A percentile compares a stretch with the other conserved stretches of the same genome.
Conservation (phyloP, 805 yeast species). For the Ogataea siamensis region DNA sequence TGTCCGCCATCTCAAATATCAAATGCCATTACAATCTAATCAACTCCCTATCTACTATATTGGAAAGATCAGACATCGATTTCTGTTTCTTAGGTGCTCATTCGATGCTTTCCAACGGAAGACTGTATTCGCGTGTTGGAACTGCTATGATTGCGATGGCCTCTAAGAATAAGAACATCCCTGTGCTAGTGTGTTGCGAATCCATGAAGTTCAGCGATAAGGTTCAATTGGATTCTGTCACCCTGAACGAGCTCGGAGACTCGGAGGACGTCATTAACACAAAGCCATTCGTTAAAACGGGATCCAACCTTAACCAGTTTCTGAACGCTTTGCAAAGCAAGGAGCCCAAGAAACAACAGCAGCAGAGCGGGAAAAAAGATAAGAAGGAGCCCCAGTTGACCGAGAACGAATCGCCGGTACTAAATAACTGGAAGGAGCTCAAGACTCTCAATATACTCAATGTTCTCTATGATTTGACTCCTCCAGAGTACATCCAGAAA, state of each 20-base stretch:
- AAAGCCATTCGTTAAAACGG: slow-evolving; percentile 56
- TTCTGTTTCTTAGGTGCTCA: slow-evolving; percentile 94
- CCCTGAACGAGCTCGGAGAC: slow-evolving; percentile 87
- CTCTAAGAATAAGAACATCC: slow-evolving; percentile 83
- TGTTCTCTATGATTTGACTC: slow-evolving; percentile 90
- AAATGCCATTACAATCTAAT: slow-evolving; percentile 77
- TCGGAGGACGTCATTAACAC: slow-evolving; percentile 63
- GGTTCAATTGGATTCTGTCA: slow-evolving; percentile 94
- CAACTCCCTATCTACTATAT: slow-evolving; percentile 72
- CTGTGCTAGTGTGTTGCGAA: slow-evolving; percentile 95
- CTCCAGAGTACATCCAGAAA: slow-evolving; percentile 89
- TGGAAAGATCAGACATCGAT: slow-evolving; percentile 71
- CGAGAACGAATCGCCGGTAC: slow-evolving; percentile 37
- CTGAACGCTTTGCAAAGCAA: slow-evolving; percentile 40
- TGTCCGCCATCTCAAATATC: slow-evolving; percentile 58
- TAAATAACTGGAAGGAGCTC: slow-evolving; percentile 62
- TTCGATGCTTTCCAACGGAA: slow-evolving; percentile 93
- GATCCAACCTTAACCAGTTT: slow-evolving; percentile 66
- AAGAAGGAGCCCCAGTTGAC: slow-evolving; percentile 18
- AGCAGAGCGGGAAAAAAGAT: slow-evolving; percentile 6
- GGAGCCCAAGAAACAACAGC: slow-evolving; percentile 19
- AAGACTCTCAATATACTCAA: slow-evolving; percentile 70
- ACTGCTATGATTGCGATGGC: slow-evolving; percentile 91
- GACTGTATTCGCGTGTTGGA: slow-evolving; percentile 90
- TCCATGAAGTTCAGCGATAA: slow-evolving; percentile 91